These are phyloP conservation scores for Pisolithus marmoratus DNA, from an alignment of 768 basidiomycete species.

Conservation along the genomic window DNA sequence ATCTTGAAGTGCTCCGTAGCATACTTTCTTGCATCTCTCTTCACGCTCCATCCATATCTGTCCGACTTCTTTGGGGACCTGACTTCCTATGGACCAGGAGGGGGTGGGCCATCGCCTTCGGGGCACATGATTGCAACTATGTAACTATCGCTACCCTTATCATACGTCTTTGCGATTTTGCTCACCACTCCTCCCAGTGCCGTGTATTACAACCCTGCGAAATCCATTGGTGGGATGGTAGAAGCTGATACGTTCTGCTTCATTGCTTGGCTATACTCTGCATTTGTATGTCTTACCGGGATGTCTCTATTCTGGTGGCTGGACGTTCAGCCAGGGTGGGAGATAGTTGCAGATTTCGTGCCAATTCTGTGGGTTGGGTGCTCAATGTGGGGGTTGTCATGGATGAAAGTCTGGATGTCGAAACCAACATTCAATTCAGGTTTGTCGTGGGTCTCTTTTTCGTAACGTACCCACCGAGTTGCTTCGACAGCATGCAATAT, in stretches of 20 bases:
- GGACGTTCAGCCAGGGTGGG: slow-evolving; percentile 62
- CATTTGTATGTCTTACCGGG: slow-evolving; percentile 66
- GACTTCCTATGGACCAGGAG: slow-evolving; percentile 43
- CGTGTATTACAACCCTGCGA: slow-evolving; percentile 91
- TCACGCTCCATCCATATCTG: slow-evolving; percentile 82
- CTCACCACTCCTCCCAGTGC: slow-evolving; percentile 36
- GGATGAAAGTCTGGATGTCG: slow-evolving; percentile 88
- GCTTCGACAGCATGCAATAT: slow-evolving; percentile 65
- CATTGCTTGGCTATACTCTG: slow-evolving; percentile 62
- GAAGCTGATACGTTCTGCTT: slow-evolving; percentile 84
- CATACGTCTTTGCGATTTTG: not conserved
- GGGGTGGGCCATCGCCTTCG: slow-evolving; percentile 58
- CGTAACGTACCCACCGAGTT: not conserved
- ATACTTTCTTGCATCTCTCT: slow-evolving; percentile 85
- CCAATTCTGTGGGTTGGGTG: slow-evolving; percentile 81
- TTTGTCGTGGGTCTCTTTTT: slow-evolving; percentile 19
- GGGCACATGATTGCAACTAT: slow-evolving; percentile 93
- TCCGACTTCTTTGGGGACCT: slow-evolving; percentile 64
- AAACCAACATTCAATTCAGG: slow-evolving; percentile 91
- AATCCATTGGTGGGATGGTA: slow-evolving; percentile 88
- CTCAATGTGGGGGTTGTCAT: slow-evolving; percentile 76
- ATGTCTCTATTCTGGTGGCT: slow-evolving; percentile 80
- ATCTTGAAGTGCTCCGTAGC: slow-evolving; percentile 89
- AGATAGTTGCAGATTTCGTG: slow-evolving; percentile 67
- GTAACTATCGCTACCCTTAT: slow-evolving; percentile 33